Evolutionary conservation across 768 basidiomycete species (phyloP).

Genomic region (Mycena capillaripes): DNA sequence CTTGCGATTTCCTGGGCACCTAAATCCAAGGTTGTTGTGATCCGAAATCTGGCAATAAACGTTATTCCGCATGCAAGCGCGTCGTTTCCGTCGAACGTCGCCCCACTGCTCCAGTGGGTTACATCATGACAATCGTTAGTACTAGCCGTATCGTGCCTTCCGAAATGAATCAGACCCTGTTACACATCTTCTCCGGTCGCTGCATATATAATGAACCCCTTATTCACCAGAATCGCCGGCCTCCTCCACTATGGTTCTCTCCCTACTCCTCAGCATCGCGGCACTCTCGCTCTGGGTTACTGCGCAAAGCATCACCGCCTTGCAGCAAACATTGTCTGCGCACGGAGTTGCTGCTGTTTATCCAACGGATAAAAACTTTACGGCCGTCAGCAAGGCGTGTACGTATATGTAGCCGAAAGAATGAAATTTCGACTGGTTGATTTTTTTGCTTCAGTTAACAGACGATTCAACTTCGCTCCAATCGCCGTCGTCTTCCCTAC

Average conservation of each 20-base stretch:
- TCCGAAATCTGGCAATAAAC: no score
- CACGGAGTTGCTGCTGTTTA: conserved; percentile 30
- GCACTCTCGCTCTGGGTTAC: conserved; percentile 5
- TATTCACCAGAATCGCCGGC: not conserved
- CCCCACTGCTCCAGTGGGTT: not conserved
- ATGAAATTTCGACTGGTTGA: not conserved
- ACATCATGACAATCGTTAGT: not conserved
- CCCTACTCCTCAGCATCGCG: not conserved
- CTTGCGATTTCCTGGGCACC: not conserved
- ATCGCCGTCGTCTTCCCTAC: conserved; percentile 54
- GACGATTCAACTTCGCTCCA: conserved; percentile 55
- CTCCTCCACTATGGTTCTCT: conserved; percentile 11
- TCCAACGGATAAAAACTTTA: conserved; percentile 21
- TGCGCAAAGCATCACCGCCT: conserved; percentile 20
- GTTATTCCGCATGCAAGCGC: no score
- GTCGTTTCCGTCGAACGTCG: no score
- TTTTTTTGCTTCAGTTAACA: conserved; percentile 49
- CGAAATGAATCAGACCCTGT: no score
- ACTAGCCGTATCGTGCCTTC: no score
- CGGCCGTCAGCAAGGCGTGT: conserved; percentile 28
- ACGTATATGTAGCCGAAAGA: not conserved
- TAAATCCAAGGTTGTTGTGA: no score
- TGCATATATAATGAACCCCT: not conserved
- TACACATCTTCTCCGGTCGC: conserved; percentile 15
- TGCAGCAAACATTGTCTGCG: conserved; percentile 25